Evolutionary conservation across 1,284 basidiomycete species (phyloP).

Genomic region (Meripilus lineatus): DNA sequence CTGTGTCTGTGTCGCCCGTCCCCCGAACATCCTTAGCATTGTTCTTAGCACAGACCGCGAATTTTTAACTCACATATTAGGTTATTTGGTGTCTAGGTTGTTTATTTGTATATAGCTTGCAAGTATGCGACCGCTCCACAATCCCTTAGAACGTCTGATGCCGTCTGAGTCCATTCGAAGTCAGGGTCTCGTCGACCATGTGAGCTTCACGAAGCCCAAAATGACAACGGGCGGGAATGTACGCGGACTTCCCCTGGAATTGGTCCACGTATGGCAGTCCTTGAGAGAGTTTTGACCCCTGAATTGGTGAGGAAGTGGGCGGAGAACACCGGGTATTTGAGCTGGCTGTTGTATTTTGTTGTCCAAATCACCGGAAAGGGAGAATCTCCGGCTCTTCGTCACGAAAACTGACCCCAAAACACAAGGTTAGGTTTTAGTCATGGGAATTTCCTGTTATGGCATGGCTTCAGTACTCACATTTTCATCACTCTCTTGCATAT

Average conservation of each 20-base stretch:
- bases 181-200: constrained; percentile 1
- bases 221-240: neutral
- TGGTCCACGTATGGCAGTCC: constrained; percentile 9
- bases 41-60: neutral
- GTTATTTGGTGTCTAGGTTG: constrained; percentile 9
- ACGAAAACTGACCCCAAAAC: too few species aligned
- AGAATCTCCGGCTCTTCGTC: too few species aligned
- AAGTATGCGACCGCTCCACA: neutral
- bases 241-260: neutral
- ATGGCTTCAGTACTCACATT: too few species aligned
- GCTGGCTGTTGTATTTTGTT: too few species aligned
- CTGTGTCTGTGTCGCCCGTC: neutral
- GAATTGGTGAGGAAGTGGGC: too few species aligned
- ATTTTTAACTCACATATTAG: constrained; percentile 8
- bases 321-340: too few species aligned
- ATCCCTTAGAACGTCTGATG: neutral
- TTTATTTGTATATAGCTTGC: constrained; percentile 12
- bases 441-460: too few species aligned
- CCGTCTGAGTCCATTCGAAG: constrained; percentile 6
- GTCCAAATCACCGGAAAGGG: too few species aligned
- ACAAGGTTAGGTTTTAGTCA: too few species aligned
- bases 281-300: too few species aligned
- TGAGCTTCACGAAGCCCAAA: neutral
- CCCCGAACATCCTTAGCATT: neutral
- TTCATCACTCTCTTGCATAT: too few species aligned